Evolutionary conservation across 2,329 filamentous ascomycete genomes (phyloP), one percentile per base, ranked within the genome.

Genomic region (Amylocarpus encephaloides): DNA sequence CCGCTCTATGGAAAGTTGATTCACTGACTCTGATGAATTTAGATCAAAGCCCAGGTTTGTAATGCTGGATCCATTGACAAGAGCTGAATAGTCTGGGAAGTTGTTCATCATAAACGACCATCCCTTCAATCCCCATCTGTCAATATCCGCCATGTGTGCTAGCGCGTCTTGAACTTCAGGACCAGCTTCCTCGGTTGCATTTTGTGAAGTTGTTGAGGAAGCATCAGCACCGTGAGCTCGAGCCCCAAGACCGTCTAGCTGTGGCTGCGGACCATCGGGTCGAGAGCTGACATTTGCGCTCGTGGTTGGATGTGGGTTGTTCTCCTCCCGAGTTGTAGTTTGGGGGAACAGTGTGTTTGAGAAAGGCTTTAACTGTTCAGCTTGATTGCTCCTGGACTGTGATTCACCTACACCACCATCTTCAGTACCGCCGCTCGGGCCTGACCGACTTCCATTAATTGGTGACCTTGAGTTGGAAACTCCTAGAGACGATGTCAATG

Each of bases 51-150:
- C 79, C 34, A 85, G 68, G 9, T 71, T 69, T 40, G 66, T 70
- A 10, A 81, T 75, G 55, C 85, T 80, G 57, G 83, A 73, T 3
- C 81, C 81, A 40, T 74, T 73, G 10, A 83, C 71, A 61, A 82
- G 73, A 3, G 78, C 76, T 46, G 78, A 79, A 64, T 82, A 84
- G 57, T 83, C 79, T 12, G 78, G 76, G 55, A 77, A 81, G 66
- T 78, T 80, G 73, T 84, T 83, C 65, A 85, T 67, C 30, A 78
- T 77, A 50, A 76, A 55, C 22, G 65, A 73, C 52, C 84, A 69
- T 9, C 82, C 82, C 63, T 84, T 84, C 43, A 85, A 71, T 4
- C 82, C 82, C 73, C 75, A 85, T 62, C 77, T 82, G 60, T 85
- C 81, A 35, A 73, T 74, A 3, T 77, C 73, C n/a, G 76, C 67